Evolutionary conservation across 305 asterid genomes (phyloP).

Genomic region (Fraxinus ornus): DNA sequence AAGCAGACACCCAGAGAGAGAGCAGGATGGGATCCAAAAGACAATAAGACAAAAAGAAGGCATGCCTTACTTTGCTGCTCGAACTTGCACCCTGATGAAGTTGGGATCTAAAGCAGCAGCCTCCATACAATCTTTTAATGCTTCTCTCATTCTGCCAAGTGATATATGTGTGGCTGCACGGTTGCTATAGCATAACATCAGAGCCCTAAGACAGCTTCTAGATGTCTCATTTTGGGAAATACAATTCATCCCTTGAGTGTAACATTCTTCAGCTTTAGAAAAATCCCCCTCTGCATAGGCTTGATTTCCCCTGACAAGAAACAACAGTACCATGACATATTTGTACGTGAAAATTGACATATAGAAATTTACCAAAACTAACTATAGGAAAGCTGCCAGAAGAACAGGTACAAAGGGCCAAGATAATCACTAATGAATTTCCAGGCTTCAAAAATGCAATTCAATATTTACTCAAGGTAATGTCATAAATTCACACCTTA

Average conservation of each 20-base stretch:
- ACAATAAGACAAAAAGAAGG: conserved; percentile 10
- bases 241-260: conserved; percentile 75
- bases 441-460: background rate
- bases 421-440: conserved; percentile 16
- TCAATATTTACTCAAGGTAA: background rate
- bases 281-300: conserved; percentile 84
- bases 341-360: conserved; percentile 3
- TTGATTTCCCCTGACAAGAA: conserved; percentile 81
- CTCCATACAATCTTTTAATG: conserved; percentile 76
- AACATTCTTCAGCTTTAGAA: conserved; percentile 81
- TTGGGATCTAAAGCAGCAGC: conserved; percentile 79
- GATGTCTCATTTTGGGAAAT: conserved; percentile 67
- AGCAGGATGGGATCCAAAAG: conserved; percentile 14
- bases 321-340: conserved; percentile 27
- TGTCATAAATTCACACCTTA: conserved; percentile 51
- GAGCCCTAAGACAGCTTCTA: conserved; percentile 69
- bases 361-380: background rate
- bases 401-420: conserved; percentile 8
- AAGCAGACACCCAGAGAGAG: conserved; percentile 3
- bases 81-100: conserved; percentile 79
- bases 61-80: conserved; percentile 85
- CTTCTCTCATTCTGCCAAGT: conserved; percentile 85
- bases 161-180: conserved; percentile 97
- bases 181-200: conserved; percentile 90
- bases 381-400: conserved; percentile 8